phyloP scores from a whole-genome alignment of 306 rosid genomes.

The Quercus bicolor region DNA sequence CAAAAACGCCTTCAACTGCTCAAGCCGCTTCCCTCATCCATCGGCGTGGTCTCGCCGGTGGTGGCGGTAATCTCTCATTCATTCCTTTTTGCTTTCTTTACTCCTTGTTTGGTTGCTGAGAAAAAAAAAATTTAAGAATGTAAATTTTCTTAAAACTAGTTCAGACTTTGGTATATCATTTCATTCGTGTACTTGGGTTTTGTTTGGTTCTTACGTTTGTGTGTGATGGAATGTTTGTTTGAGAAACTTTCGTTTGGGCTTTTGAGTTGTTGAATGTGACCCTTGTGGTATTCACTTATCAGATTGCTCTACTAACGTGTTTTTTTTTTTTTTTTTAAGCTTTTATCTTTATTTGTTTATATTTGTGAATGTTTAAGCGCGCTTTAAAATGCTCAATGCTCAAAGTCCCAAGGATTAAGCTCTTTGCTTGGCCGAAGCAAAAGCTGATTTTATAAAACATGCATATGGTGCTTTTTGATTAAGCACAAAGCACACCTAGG shows the following conservation, averaged over 20 bases:
- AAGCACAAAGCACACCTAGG: too few species aligned
- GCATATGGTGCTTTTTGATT: too few species aligned
- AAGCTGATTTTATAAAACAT: too few species aligned
- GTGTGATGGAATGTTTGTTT: not conserved
- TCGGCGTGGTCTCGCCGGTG: conserved; percentile 46
- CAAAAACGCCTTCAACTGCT: conserved; percentile 22
- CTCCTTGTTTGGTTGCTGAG: not conserved
- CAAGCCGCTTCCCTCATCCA: conserved; percentile 34
- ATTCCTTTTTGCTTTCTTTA: not conserved
- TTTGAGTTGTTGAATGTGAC: not conserved
- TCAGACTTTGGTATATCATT: not conserved
- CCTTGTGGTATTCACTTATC: not conserved
- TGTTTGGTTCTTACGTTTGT: not conserved
- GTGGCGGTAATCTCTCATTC: conserved; percentile 28
- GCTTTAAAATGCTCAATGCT: too few species aligned
- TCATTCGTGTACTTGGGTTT: not conserved
- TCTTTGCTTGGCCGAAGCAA: too few species aligned
- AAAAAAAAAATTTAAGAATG: not conserved
- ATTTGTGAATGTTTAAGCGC: not conserved
- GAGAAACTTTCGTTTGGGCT: not conserved
- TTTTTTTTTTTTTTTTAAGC: not conserved
- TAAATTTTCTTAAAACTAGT: not conserved
- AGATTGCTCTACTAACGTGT: not conserved
- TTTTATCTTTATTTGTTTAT: not conserved
- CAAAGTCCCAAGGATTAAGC: too few species aligned